These are phyloP conservation scores for Phytopythium montanum DNA, from an alignment of 352 stramenopile species.

Conservation along the genomic window DNA sequence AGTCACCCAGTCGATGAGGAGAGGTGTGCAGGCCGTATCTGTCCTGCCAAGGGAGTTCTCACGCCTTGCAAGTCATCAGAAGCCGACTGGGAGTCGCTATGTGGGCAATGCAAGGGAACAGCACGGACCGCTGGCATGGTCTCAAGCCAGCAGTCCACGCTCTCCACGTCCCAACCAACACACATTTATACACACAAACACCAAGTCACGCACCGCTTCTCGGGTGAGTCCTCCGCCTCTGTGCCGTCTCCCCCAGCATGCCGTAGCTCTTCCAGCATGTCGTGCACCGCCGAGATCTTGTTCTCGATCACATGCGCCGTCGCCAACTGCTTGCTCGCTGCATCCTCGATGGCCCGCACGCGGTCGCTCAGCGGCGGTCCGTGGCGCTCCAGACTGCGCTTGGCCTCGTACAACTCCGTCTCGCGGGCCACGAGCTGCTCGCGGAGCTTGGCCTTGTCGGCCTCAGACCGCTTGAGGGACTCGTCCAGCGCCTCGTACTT, in stretches of 20 bases:
- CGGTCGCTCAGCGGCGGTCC: conserved; percentile 23
- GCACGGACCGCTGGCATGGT: neutral
- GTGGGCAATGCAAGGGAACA: conserved; percentile 8
- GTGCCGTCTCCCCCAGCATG: conserved; percentile 42
- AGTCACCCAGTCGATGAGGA: neutral
- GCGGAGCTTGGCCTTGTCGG: conserved; percentile 26
- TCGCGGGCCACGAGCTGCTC: conserved; percentile 44
- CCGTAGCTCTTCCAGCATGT: conserved; percentile 58
- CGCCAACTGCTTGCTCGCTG: conserved; percentile 20
- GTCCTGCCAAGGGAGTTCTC: conserved; percentile 85
- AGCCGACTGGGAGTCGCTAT: conserved; percentile 23
- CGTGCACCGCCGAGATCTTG: conserved; percentile 54
- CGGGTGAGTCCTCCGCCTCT: conserved; percentile 46
- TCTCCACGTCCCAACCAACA: conserved; percentile 6
- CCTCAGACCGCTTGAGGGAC: conserved; percentile 20
- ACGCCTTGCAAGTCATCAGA: conserved; percentile 85
- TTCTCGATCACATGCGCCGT: conserved; percentile 41
- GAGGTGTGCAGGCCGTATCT: conserved; percentile 57
- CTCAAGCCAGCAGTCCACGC: neutral
- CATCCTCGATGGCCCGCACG: conserved; percentile 35
- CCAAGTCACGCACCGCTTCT: conserved; percentile 40
- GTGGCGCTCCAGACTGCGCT: conserved; percentile 17
- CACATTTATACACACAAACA: conserved; percentile 13
- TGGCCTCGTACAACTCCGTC: conserved; percentile 39
- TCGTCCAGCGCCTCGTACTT: conserved; percentile 31